Evolutionary conservation across 2,329 filamentous ascomycete species (phyloP), one percentile per base, ranked within the genome.

Genomic region (Cladosporium velox): DNA sequence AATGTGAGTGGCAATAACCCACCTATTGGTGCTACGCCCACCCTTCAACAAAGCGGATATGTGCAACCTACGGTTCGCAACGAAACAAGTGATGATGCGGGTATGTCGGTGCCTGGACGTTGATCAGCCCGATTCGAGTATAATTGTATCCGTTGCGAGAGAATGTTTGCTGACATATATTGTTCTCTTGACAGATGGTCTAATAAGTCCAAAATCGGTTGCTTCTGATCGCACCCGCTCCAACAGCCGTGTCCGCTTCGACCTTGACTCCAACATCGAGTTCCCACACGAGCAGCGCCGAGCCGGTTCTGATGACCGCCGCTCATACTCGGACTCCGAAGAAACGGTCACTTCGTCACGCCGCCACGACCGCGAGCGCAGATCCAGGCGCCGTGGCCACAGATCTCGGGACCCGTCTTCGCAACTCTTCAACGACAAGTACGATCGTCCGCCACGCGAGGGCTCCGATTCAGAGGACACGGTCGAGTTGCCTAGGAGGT

Each of bases 351-450:
- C 26, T 10, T 62, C 59, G 2, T n/a, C 14, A 24, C 67, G 63
- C 38, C 1, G 78, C 85, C 8, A 21, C 28, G 0, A 80, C 78
- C 0, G 60, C 32, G 0, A 80, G 78, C 0, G 60, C 32, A 64
- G 63, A 64, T 26, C 67, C 66, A 24, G 69, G 60, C 62, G 67
- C 58, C 28, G 66, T 55, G 41, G 83, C 81, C 1, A 80, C 67
- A 0, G 86, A 80, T 0, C 86, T 77, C 0, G 79, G 69, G 12
- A 84, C 72, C 28, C 85, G 85, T 67, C 82, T 83, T 1, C 71
- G 58, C 2, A 86, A 67, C 61, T 71, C 54, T 73, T 71, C 71
- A 69, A 70, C 59, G 72, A 73, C 65, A 67, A 71, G 55, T 72
- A 74, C 66, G 73, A 75, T 54, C 70, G 66, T 28, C 4, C 30